Base-by-base conservation (phyloP, 441 rosid genomes). In the Capsella rubella region DNA sequence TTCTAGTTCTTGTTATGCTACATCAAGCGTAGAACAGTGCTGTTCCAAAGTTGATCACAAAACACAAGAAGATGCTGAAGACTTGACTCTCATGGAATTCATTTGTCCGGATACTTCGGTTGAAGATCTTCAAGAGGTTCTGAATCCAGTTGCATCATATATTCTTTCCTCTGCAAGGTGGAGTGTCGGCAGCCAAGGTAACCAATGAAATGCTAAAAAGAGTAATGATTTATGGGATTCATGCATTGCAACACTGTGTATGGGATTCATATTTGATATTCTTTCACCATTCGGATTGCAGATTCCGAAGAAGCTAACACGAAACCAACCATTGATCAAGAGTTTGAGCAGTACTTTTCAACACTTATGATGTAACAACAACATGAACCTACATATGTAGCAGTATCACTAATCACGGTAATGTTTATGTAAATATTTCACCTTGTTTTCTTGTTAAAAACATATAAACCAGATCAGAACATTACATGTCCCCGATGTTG, bases 321-420 rank as follows among this genome's bases (percentile, higher is more conserved):
- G 32, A 83, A 85, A 73, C 92, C 90, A 28, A 88, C 95, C 57
- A 91, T 91, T 64, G 95, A 91, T 82, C 85, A 86, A 82, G 97
- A 91, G 78, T 91, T 89, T 63, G 93, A 89, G 84, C 80, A 87
- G 31, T 91, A 91, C 77, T 91, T 91, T 79, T 91, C 97, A 25
- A 69, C 3, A 71, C 91, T 91, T 34, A 85, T 89, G 91, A 79
- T 91, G 82, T 86, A 64, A 63, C 2, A 42, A 42, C 40, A 65
- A 1, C 31, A 39, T 1, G 18, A 28, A 59, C 37, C 73, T 59
- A 34, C 51, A 28, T 34, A 46, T 46, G 27, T 27, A 61, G 14
- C 29, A 54, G n/a, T 61, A 61, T 14, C 16, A 53, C 51, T 14
- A 21, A n/a, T 51, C 56, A 1, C 29, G 46, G 47, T 29, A 64